Conservation (phyloP, 2,329 filamentous ascomycete species). For the Monilinia fructigena region DNA sequence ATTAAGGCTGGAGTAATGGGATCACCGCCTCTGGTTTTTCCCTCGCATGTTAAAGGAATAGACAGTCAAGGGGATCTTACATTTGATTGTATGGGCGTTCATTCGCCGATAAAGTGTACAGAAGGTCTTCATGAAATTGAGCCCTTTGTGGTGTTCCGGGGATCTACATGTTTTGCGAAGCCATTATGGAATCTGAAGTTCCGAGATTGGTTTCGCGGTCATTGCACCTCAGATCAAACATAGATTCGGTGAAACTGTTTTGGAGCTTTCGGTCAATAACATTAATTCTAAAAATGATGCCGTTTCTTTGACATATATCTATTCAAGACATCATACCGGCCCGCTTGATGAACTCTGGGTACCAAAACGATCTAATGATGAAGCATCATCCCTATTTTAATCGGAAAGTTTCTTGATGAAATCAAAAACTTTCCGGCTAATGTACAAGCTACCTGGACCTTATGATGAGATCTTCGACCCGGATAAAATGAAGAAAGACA, state of each 20-base stretch:
- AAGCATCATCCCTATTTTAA: constrained; percentile 2
- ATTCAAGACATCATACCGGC: background rate
- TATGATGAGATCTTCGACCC: constrained; percentile 27
- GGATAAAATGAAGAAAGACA: constrained; percentile 22
- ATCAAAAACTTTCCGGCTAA: background rate
- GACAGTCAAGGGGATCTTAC: constrained; percentile 4
- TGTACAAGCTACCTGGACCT: constrained; percentile 7
- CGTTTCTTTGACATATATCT: background rate
- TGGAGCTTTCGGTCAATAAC: constrained; percentile 1
- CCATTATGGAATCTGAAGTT: constrained; percentile 1
- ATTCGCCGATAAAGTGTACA: constrained; percentile 5
- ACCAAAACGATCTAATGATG: background rate
- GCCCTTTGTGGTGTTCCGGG: constrained; percentile 1
- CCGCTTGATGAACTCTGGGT: background rate
- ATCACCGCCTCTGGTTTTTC: background rate
- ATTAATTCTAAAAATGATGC: background rate
- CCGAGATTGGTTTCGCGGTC: background rate
- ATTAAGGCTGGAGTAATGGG: background rate
- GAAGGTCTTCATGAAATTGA: rapidly evolving
- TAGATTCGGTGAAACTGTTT: background rate
- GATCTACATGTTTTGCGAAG: background rate
- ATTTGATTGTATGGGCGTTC: constrained; percentile 9
- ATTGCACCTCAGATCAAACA: background rate
- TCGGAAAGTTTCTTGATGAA: constrained; percentile 4
- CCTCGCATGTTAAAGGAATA: background rate